Evolutionary conservation across 768 basidiomycete species (phyloP), one percentile per base, ranked within the genome.

Genomic region (Tylopilus plumbeoviolaceoides): DNA sequence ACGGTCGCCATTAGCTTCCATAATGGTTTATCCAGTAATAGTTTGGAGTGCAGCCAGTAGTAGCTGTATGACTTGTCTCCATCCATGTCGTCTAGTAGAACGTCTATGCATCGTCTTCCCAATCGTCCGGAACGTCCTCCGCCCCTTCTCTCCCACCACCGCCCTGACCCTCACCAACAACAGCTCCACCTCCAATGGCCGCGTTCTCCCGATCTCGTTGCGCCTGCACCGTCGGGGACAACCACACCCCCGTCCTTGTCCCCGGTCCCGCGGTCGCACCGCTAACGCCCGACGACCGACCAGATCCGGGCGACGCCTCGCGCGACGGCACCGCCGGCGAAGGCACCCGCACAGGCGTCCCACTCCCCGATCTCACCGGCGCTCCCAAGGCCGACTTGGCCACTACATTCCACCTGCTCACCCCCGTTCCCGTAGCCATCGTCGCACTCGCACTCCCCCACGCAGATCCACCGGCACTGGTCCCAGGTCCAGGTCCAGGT

Each of bases 51-150:
- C n/a, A n/a, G n/a, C n/a, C n/a, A n/a, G n/a, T n/a, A n/a, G n/a
- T n/a, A n/a, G n/a, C n/a, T n/a, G n/a, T n/a, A n/a, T n/a, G n/a
- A n/a, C n/a, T n/a, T n/a, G n/a, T n/a, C n/a, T n/a, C n/a, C n/a
- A n/a, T n/a, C n/a, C n/a, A n/a, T n/a, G 31, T 33, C 21, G 10
- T 42, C 30, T 8, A 30, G 14, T 30, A 15, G 6, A 15, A 9
- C 33, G 33, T 33, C 44, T 65, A 79, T 5, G 53, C 59, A 52
- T 79, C 82, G 43, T 83, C 78, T 54, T 83, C 82, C 82, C 82
- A 84, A 56, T 77, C 65, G 33, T 78, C 75, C 1, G 81, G 82
- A 7, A 83, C 73, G 40, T 61, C 60, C 31, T 56, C 12, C 11
- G 23, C 66, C 14, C 3, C 17, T 30, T 51, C 53, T 18, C 1